Percentiles rank a stretch among this genome's conserved stretches.
These are phyloP conservation scores for Suillus subalutaceus DNA, from an alignment of 768 basidiomycete species.

Conservation along the genomic window DNA sequence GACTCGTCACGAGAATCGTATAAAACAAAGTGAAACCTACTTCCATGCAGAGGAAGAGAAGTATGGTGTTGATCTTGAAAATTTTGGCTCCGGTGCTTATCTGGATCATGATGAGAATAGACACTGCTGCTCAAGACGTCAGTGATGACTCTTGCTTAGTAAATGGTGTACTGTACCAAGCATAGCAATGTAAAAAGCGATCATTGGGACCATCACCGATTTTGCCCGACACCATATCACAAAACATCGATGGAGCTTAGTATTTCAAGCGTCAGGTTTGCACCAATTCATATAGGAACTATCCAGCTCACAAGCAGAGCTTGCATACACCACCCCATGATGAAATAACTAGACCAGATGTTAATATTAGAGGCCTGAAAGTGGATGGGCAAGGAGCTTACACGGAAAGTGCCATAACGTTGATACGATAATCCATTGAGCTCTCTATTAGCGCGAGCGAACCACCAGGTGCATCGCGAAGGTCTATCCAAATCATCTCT, in stretches of 20 bases:
- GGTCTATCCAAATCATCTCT: conserved; percentile 37
- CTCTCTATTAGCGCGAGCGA: conserved; percentile 19
- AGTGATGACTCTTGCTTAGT: background rate
- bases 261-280: background rate
- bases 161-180: conserved; percentile 12
- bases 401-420: conserved; percentile 23
- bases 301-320: conserved; percentile 19
- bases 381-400: conserved; percentile 10
- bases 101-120: conserved; percentile 23
- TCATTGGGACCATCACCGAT: conserved; percentile 21
- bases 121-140: conserved; percentile 16
- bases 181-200: conserved; percentile 15
- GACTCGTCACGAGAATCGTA: conserved; percentile 33
- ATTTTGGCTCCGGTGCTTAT: conserved; percentile 16
- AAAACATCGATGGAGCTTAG: conserved; percentile 16
- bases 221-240: conserved; percentile 20
- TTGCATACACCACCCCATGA: conserved; percentile 37
- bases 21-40: conserved; percentile 35
- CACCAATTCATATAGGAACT: background rate
- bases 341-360: conserved; percentile 23
- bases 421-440: conserved; percentile 22
- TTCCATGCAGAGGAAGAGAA: conserved; percentile 34
- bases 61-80: conserved; percentile 25
- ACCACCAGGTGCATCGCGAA: conserved; percentile 22
- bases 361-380: background rate